Conservation (phyloP, 306 rosid genomes). For the Psophocarpus tetragonolobus region DNA sequence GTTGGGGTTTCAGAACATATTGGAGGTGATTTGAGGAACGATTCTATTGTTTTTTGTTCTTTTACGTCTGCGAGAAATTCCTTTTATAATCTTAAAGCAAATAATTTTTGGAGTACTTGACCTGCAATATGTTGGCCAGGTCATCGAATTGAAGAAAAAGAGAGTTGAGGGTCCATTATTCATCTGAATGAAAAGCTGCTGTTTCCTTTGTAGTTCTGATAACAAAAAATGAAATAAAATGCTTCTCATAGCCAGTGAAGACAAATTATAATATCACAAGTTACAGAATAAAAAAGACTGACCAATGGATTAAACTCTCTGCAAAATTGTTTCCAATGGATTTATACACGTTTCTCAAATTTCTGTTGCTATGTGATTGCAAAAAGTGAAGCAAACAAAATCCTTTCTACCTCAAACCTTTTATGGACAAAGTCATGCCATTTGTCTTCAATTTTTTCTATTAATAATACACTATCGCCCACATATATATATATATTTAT, state of each 20-base stretch:
- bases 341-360: not conserved
- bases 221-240: not conserved
- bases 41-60: not conserved
- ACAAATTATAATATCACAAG: slow-evolving; percentile 3
- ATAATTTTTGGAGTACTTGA: slow-evolving; percentile 7
- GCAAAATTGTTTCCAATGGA: not conserved
- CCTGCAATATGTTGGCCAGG: not conserved
- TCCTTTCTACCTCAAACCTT: not conserved
- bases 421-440: not conserved
- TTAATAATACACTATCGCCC: not conserved
- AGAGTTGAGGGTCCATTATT: slow-evolving; percentile 2
- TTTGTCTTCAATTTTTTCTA: not conserved
- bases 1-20: not conserved
- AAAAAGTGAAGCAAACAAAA: not conserved
- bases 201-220: slow-evolving; percentile 1
- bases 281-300: slow-evolving; percentile 6
- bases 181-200: slow-evolving; percentile 27
- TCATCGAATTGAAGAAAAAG: not conserved
- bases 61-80: not conserved
- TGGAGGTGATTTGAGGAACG: not conserved
- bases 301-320: not conserved
- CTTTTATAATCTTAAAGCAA: slow-evolving; percentile 1
- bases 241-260: not conserved
- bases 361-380: not conserved
- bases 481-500: not conserved